phyloP scores from a whole-genome alignment of 2,329 filamentous ascomycete species.

The Zelopaecilomyces penicillatus region DNA sequence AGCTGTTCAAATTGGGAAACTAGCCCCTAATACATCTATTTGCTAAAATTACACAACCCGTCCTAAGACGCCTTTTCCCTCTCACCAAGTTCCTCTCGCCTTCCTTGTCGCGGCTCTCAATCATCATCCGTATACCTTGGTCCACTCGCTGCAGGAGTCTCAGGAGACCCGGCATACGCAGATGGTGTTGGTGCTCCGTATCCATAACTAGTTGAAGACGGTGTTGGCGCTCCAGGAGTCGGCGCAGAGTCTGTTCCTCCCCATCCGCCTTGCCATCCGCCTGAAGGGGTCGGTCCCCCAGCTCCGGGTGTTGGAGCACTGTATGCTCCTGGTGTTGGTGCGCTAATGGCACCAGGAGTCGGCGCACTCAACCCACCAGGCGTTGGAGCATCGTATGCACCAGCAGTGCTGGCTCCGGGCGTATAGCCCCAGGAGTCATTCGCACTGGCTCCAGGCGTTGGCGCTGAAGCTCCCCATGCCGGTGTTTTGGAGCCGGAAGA shows the following conservation, averaged over 20 bases:
- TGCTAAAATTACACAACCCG: constrained; percentile 2
- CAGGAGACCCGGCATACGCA: constrained; percentile 46
- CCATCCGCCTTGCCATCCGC: constrained; percentile 52
- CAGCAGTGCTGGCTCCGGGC: constrained; percentile 37
- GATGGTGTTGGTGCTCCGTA: constrained; percentile 59
- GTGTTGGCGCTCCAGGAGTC: constrained; percentile 62
- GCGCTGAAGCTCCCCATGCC: constrained; percentile 54
- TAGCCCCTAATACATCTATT: not conserved
- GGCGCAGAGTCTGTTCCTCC: constrained; percentile 55
- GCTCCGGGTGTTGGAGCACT: constrained; percentile 56
- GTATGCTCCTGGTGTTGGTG: constrained; percentile 63
- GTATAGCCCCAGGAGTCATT: constrained; percentile 55
- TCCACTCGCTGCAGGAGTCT: constrained; percentile 53
- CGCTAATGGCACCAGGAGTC: constrained; percentile 54
- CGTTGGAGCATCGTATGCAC: constrained; percentile 61
- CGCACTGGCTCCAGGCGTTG: constrained; percentile 49
- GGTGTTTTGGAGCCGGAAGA: constrained; percentile 69
- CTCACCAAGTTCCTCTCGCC: constrained; percentile 1
- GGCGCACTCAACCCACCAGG: constrained; percentile 53
- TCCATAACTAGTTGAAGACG: constrained; percentile 52
- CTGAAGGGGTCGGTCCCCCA: constrained; percentile 62
- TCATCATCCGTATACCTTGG: constrained; percentile 48
- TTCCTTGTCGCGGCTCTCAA: constrained; percentile 7
- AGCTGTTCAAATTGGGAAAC: not conserved
- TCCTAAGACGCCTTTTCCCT: constrained; percentile 1